phyloP scores from a whole-genome alignment of 1,139 yeast genomes.

The Kluyveromyces sp. region DNA sequence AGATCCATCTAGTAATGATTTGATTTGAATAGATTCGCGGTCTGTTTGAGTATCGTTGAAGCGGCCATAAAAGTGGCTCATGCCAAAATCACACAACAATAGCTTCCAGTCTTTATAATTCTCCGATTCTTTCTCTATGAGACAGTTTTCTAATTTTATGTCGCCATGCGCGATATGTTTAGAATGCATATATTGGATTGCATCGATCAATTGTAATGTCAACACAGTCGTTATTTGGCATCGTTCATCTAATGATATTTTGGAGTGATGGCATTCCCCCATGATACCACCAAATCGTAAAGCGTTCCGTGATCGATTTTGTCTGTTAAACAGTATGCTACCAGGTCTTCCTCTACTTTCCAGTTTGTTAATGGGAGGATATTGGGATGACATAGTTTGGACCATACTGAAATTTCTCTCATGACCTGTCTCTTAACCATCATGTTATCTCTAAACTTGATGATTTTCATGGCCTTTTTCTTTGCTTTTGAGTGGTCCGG shows the following conservation, averaged over 20 bases:
- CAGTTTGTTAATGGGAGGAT: constrained; percentile 56
- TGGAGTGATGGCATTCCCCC: constrained; percentile 44
- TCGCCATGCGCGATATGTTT: constrained; percentile 81
- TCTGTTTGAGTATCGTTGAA: constrained; percentile 25
- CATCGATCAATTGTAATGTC: constrained; percentile 47
- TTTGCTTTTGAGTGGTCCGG: constrained; percentile 10
- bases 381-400: constrained; percentile 52
- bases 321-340: constrained; percentile 67
- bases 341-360: constrained; percentile 47
- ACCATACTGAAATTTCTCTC: constrained; percentile 73
- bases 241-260: constrained; percentile 26
- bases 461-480: constrained; percentile 69
- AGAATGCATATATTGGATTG: constrained; percentile 64
- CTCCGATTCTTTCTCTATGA: constrained; percentile 38
- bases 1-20: constrained; percentile 10
- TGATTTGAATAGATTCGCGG: constrained; percentile 7
- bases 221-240: constrained; percentile 32
- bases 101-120: constrained; percentile 32
- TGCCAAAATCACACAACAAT: constrained; percentile 81
- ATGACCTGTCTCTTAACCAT: constrained; percentile 46
- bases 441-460: constrained; percentile 42
- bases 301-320: constrained; percentile 75
- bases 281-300: constrained; percentile 62
- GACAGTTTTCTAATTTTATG: constrained; percentile 76
- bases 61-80: constrained; percentile 38